Evolutionary conservation across 225 moss, liverwort and hornwort species (phyloP), one percentile per base, ranked within the genome.

Genomic region (Sphagnum tenellum): DNA sequence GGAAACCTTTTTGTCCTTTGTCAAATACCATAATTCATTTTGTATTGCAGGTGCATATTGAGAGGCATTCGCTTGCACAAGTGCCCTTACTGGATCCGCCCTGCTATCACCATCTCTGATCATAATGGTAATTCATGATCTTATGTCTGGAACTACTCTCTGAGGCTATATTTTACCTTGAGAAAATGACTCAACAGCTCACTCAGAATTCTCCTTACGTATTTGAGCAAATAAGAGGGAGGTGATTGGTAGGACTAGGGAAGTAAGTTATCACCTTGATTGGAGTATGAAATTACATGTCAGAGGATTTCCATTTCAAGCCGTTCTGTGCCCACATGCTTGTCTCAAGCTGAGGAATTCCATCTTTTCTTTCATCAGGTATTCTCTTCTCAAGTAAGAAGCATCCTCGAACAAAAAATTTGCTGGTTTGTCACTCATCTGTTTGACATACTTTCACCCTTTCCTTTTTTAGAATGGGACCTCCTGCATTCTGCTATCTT

Each of bases 51-150:
- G 83, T 98, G 93, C 72, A 90, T 98, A 71, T 73, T 98, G 66
- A 85, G 96, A 79, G 96, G 96, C 45, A 98, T 98, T 66, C 89
- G 96, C 64, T 80, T 98, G 52, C 96, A 98, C 76, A 82, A 92
- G 66, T 98, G 96, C 75, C 96, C 96, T 47, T 98, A 98, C 57
- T 98, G 96, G 96, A 83, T 98, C 71, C 92, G 96, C 10, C 93
- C 96, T 13, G 85, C 90, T 57, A 78, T 98, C 66, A 81, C 72
- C 47, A 83, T 98, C 64, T 92, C 87, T 48, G 87, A 98, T 73
- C 96, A 98, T 69, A 93, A 82, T 74, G 96, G 96, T 96, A 83
- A 45, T 29, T 29, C 1, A 1, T 29, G 29, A 29, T 29, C 29
- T 29, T 29, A 29, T 29, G 6, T 29, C 29, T 29, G 29, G 29